A percentile compares a stretch with the other conserved stretches of the same genome.
Conservation (phyloP, 805 yeast species). For the Saccharomycopsis synnaedendra region DNA sequence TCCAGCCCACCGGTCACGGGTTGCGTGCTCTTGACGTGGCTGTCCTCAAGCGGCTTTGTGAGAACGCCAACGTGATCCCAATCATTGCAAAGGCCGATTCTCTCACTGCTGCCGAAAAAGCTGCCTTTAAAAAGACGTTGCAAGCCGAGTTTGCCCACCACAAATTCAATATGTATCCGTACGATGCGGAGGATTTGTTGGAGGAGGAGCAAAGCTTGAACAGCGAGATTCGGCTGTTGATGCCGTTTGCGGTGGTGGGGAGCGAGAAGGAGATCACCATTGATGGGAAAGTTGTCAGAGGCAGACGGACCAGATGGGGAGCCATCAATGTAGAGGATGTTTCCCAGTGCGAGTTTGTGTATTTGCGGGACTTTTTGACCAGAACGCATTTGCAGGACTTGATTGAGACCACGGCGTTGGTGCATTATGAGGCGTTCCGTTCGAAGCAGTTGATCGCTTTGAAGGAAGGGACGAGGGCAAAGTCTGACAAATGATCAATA, state of each 20-base stretch:
- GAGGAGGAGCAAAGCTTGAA: constrained; percentile 67
- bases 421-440: constrained; percentile 89
- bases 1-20: constrained; percentile 84
- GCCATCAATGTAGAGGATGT: constrained; percentile 88
- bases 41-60: constrained; percentile 74
- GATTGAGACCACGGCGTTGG: constrained; percentile 79
- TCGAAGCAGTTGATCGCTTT: constrained; percentile 87
- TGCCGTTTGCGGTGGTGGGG: constrained; percentile 94
- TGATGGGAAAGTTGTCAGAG: constrained; percentile 73
- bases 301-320: constrained; percentile 93
- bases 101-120: constrained; percentile 76
- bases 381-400: constrained; percentile 93
- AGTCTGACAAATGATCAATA: constrained; percentile 8
- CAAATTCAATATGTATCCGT: constrained; percentile 75
- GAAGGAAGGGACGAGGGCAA: constrained; percentile 65
- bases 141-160: constrained; percentile 69
- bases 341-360: constrained; percentile 90
- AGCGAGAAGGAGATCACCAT: constrained; percentile 67
- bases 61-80: constrained; percentile 89
- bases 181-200: constrained; percentile 55
- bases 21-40: constrained; percentile 73
- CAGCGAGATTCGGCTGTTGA: constrained; percentile 58
- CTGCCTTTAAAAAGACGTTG: constrained; percentile 60
- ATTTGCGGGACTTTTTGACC: constrained; percentile 85
- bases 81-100: constrained; percentile 91